A percentile compares a stretch with the other conserved stretches of the same genome.
phyloP scores from a whole-genome alignment of 345 rosid genomes.

The Mangifera indica region DNA sequence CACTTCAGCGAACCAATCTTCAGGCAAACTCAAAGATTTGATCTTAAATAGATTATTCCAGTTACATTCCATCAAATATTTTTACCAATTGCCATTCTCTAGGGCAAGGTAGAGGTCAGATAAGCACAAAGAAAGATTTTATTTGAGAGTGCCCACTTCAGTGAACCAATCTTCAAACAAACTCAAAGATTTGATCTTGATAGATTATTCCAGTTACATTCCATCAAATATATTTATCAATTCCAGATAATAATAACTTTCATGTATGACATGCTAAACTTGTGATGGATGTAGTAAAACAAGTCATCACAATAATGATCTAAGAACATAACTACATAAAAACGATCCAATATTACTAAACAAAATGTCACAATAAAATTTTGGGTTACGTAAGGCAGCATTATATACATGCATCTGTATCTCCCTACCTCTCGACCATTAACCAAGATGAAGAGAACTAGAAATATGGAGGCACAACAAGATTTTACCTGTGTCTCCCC shows the following conservation, averaged over 20 bases:
- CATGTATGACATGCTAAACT: neutral
- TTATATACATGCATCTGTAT: neutral
- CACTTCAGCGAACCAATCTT: neutral
- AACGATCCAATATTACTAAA: neutral
- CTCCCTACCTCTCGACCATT: neutral
- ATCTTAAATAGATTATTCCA: no score
- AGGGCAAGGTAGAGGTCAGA: neutral
- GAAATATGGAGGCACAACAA: neutral
- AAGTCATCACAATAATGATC: neutral
- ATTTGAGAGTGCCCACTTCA: neutral
- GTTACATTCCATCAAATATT: no score
- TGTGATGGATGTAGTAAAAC: neutral
- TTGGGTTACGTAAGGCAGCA: no score
- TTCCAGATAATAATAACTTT: neutral
- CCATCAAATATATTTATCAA: no score
- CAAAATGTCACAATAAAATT: neutral
- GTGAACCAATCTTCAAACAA: no score
- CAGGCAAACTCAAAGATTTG: no score
- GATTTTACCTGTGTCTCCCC: constrained; percentile 73
- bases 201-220: no score
- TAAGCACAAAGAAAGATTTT: neutral
- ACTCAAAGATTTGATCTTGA: no score
- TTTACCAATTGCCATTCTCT: neutral
- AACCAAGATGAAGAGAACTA: neutral
- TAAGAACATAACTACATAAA: neutral